Percentiles rank a stretch among this genome's conserved stretches.
These are phyloP conservation scores for Candida silvicultrix DNA, from an alignment of 805 yeast species.

Conservation along the genomic window DNA sequence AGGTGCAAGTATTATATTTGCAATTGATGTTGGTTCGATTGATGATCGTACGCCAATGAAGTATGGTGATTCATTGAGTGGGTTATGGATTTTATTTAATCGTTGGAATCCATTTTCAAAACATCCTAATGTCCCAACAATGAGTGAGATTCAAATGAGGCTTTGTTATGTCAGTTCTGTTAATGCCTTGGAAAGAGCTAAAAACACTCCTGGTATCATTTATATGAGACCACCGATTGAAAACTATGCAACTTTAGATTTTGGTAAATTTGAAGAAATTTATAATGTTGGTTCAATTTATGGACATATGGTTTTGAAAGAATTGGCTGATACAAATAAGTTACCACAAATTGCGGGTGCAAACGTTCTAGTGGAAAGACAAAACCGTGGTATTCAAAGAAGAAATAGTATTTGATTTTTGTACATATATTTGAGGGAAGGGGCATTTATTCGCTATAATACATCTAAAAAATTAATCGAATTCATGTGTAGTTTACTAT, in stretches of 20 bases:
- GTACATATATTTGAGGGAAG: too few species aligned
- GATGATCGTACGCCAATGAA: conserved; percentile 87
- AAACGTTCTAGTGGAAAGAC: conserved; percentile 24
- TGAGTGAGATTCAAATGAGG: conserved; percentile 92
- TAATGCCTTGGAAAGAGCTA: conserved; percentile 85
- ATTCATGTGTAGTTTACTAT: not conserved
- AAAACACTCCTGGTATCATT: conserved; percentile 74
- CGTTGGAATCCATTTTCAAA: conserved; percentile 85
- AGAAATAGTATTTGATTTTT: conserved; percentile 61
- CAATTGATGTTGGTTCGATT: conserved; percentile 93
- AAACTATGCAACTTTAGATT: conserved; percentile 84
- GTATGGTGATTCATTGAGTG: conserved; percentile 90
- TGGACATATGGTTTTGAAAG: conserved; percentile 52
- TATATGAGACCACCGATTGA: conserved; percentile 95
- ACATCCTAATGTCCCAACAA: conserved; percentile 84
- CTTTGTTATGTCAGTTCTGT: conserved; percentile 94
- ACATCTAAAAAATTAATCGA: not conserved
- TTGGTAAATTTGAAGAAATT: conserved; percentile 87
- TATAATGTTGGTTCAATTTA: conserved; percentile 73
- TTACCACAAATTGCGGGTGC: conserved; percentile 61
- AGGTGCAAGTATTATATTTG: conserved; percentile 83
- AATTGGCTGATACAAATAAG: conserved; percentile 44
- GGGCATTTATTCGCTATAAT: conserved; percentile 2
- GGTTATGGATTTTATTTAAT: conserved; percentile 84
- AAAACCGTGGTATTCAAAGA: conserved; percentile 34